Base-by-base conservation (phyloP, 2,329 filamentous ascomycete genomes). In the Chaetomium olivaceum region DNA sequence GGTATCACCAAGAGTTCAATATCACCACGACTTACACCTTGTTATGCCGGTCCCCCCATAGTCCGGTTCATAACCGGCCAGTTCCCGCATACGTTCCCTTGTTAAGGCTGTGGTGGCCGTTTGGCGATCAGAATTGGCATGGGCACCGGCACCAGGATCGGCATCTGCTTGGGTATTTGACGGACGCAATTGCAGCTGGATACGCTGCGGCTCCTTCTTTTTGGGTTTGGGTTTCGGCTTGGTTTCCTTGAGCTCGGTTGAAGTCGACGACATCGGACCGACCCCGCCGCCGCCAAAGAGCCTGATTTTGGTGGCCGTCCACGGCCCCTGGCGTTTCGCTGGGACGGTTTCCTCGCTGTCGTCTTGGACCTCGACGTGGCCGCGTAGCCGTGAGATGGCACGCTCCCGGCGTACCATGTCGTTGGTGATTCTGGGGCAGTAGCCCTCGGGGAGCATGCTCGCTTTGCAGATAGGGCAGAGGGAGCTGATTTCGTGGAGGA, bases 391-490 rank as follows among this genome's bases (percentile, higher is more conserved):
- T 31, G 89, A 81, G 14, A 92, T 80, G 27, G 90, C 85, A 19
- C 90, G 84, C 77, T 97, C 93, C 48, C 91, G 86, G 23, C 91
- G 88, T 6, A 96, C 93, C 90, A 96, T 96, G 19, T 85, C 84
- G 71, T 96, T 95, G 5, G 92, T 96, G 51, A 96, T 88, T 21
- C 83, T 82, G 0, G 89, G 88, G 63, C 87, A 88, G 72, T 86
- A 86, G 0, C 91, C 80, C 71, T 76, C 73, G 7, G 93, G 93
- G 0, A 97, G 79, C 73, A 93, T 91, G 58, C 86, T 91, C 67
- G 89, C 86, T 76, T 97, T 97, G 81, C 95, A 99, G 71, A 96
- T 82, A 0, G 95, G 94, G 73, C 95, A 99, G 1, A 97, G 82
- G 21, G 91, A 96, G 74, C 91, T 96, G 74, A 90, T 89, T 62